These are phyloP conservation scores for Brassica napus DNA, from an alignment of 345 rosid genomes.

Conservation along the genomic window Da-Ae NC_063451.1:40301501-40302000, in stretches of 20 bases:
- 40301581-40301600: conserved; percentile 58
- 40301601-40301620: conserved; percentile 55
- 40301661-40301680: neutral
- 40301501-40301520: conserved; percentile 46
- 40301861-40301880: conserved; percentile 16
- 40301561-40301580: conserved; percentile 56
- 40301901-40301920: neutral
- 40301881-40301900: conserved; percentile 15
- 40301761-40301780: conserved; percentile 38
- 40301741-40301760: conserved; percentile 39
- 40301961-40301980: neutral
- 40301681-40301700: neutral
- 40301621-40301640: conserved; percentile 65
- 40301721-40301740: conserved; percentile 22
- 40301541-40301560: conserved; percentile 44
- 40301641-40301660: conserved; percentile 47
- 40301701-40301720: conserved; percentile 35
- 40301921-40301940: neutral
- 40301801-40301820: conserved; percentile 42
- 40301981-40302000: neutral
- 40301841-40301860: conserved; percentile 25
- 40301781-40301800: conserved; percentile 44
- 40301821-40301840: conserved; percentile 36
- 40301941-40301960: neutral
- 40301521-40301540: conserved; percentile 58